These are phyloP conservation scores for Xylaria sp. DNA, from an alignment of 2,329 filamentous ascomycete species.

Conservation along the genomic window DNA sequence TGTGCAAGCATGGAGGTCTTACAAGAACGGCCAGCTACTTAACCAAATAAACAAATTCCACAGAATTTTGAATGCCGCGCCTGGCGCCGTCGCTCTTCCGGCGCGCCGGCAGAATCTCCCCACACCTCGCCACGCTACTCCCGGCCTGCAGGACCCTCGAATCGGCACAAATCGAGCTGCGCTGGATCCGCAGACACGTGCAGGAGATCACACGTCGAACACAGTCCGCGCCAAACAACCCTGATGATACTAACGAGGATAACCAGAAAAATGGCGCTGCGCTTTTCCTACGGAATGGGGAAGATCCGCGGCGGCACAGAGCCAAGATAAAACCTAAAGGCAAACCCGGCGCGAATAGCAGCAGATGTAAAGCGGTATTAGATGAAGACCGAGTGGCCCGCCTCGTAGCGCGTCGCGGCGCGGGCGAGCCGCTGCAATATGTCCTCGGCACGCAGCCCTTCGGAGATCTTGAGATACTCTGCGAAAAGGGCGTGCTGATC, in stretches of 20 bases:
- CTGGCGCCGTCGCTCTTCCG: constrained; percentile 68
- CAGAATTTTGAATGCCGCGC: constrained; percentile 65
- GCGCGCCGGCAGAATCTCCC: constrained; percentile 64
- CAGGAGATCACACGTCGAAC: constrained; percentile 16
- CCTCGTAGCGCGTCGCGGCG: constrained; percentile 62
- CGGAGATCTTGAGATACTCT: constrained; percentile 81
- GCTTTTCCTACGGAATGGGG: neutral
- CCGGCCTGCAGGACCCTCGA: constrained; percentile 61
- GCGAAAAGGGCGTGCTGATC: constrained; percentile 82
- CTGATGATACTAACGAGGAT: neutral
- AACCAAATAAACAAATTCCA: neutral
- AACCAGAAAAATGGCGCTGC: neutral
- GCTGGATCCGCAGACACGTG: constrained; percentile 76
- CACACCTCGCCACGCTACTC: constrained; percentile 69
- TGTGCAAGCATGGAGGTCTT: neutral
- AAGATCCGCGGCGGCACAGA: neutral
- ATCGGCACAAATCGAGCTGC: constrained; percentile 74
- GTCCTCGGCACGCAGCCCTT: constrained; percentile 90
- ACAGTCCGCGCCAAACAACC: neutral
- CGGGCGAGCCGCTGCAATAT: constrained; percentile 86
- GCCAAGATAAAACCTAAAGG: neutral
- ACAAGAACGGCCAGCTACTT: neutral
- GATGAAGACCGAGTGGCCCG: constrained; percentile 45
- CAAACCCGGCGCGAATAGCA: too few relatives aligned
- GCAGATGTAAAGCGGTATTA: too few relatives aligned